Conservation (phyloP, 1,139 yeast species). For the Magnusiomyces paraingens region DNA sequence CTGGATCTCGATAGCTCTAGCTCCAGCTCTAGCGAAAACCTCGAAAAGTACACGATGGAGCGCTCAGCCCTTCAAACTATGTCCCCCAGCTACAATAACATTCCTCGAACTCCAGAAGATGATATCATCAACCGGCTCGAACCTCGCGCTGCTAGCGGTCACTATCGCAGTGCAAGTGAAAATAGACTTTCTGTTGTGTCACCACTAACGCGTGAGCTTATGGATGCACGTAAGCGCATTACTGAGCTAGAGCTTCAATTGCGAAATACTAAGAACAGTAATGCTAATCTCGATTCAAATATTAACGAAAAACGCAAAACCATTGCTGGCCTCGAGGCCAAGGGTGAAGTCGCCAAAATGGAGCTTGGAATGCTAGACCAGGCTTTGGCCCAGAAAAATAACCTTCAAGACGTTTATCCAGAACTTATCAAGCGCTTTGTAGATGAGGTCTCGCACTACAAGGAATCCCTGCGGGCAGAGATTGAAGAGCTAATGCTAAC, state of each 20-base stretch:
- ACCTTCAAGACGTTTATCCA: conserved; percentile 18
- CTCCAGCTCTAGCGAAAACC: background rate
- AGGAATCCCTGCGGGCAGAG: conserved; percentile 28
- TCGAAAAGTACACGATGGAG: background rate
- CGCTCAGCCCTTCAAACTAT: background rate
- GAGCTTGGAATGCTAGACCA: conserved; percentile 28
- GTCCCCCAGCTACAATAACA: conserved; percentile 6
- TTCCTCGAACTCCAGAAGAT: conserved; percentile 18
- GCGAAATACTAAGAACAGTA: conserved; percentile 18
- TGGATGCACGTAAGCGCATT: conserved; percentile 28
- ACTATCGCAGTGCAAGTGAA: conserved; percentile 21
- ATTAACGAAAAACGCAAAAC: conserved; percentile 32
- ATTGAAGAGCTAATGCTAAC: conserved; percentile 30
- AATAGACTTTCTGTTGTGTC: conserved; percentile 8
- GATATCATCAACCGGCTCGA: conserved; percentile 16
- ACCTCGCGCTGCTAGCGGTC: conserved; percentile 6
- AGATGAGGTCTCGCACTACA: conserved; percentile 25
- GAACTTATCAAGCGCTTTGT: conserved; percentile 27
- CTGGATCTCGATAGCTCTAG: conserved; percentile 11
- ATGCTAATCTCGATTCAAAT: conserved; percentile 23
- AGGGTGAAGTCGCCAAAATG: conserved; percentile 27
- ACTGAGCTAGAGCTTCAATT: conserved; percentile 31
- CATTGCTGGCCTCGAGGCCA: conserved; percentile 33
- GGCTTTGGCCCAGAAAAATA: conserved; percentile 18
- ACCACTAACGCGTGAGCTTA: conserved; percentile 24